Conservation (phyloP, 306 rosid genomes). For the Ormosia emarginata region DNA sequence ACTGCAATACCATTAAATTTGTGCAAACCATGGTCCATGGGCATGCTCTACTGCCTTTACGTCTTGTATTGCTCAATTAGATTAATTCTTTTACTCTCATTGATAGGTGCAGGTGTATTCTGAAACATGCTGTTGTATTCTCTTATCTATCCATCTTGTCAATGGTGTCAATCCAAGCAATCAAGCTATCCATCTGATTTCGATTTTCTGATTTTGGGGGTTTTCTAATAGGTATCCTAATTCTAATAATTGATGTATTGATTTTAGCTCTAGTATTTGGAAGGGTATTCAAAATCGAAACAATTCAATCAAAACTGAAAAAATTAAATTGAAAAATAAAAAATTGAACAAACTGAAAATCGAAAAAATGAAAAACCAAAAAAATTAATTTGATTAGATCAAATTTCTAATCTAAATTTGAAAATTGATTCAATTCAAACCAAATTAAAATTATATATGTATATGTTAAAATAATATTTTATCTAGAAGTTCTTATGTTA, state of each 20-base stretch:
- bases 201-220: not conserved
- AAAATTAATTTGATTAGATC: no score
- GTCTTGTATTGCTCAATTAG: not conserved
- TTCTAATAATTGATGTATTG: not conserved
- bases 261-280: not conserved
- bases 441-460: no score
- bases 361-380: no score
- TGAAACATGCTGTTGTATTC: not conserved
- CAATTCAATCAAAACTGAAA: no score
- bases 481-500: no score
- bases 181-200: not conserved
- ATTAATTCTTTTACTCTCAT: not conserved
- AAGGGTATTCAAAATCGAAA: no score
- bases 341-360: no score
- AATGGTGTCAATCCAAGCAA: not conserved
- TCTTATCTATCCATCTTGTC: not conserved
- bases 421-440: no score
- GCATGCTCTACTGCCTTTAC: not conserved
- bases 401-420: no score
- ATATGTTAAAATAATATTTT: no score
- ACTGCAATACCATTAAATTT: slow-evolving; percentile 21
- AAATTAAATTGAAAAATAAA: no score
- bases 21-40: slow-evolving; percentile 12
- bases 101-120: not conserved
- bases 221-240: not conserved